Conservation (phyloP, 768 basidiomycete species). For the Mycena vulgaris region DNA sequence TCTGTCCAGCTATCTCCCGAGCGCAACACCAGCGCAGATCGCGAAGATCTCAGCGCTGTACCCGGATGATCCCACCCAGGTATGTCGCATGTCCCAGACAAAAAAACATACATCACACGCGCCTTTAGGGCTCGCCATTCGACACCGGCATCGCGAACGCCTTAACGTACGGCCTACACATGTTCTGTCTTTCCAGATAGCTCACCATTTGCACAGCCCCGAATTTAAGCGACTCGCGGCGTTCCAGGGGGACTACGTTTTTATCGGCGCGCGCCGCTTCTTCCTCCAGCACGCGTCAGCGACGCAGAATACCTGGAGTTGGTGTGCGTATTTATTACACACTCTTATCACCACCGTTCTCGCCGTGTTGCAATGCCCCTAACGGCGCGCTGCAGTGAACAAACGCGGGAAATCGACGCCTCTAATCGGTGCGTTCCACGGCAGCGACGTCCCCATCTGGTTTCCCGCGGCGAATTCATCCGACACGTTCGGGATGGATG, state of each 20-base stretch:
- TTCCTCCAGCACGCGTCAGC: slow-evolving; percentile 41
- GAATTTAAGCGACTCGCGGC: too few relatives aligned
- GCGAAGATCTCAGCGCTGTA: slow-evolving; percentile 21
- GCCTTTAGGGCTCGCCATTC: slow-evolving; percentile 24
- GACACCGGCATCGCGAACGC: slow-evolving; percentile 42
- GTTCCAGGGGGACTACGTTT: slow-evolving; percentile 33
- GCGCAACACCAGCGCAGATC: slow-evolving; percentile 27
- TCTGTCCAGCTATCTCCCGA: slow-evolving; percentile 24
- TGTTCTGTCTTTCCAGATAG: not conserved
- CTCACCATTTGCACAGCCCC: not conserved
- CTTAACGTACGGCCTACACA: slow-evolving; percentile 33
- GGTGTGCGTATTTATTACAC: not conserved
- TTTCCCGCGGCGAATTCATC: too few relatives aligned
- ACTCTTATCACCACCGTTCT: not conserved
- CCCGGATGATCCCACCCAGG: slow-evolving; percentile 34
- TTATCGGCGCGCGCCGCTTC: slow-evolving; percentile 46
- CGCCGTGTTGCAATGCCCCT: too few relatives aligned
- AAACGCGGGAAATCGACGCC: slow-evolving; percentile 24
- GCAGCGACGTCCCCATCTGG: slow-evolving; percentile 24
- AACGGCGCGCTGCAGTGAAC: slow-evolving; percentile 16
- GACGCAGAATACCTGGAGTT: slow-evolving; percentile 43
- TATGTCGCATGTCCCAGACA: not conserved
- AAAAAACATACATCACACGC: too few relatives aligned
- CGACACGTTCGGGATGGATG: slow-evolving; percentile 1
- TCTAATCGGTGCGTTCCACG: slow-evolving; percentile 38